Evolutionary conservation across 768 basidiomycete genomes (phyloP), one percentile per base, ranked within the genome.

Genomic region (Hirschioporus abietinus): DNA sequence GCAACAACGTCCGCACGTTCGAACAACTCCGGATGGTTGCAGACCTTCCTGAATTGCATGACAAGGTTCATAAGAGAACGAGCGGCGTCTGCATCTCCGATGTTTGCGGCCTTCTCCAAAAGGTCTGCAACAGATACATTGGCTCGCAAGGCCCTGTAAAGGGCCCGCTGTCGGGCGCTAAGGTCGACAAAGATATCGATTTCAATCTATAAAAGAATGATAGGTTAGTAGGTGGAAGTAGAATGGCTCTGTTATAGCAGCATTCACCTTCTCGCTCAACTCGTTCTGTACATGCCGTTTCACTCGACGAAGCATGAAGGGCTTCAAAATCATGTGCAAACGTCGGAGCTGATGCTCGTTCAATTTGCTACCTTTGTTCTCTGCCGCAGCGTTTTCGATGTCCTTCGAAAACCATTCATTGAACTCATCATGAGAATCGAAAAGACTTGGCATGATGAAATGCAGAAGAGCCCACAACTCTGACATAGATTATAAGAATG

Each of bases 341-440:
- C 97, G 88, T 63, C 95, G 87, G 59, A 99, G 80, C 75, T 99
- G 97, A 75, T 97, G 90, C 74, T 97, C 96, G 74, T 96, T 97
- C 70, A 99, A 82, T 74, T 89, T 92, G 76, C 90, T 88, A 6
- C 92, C 93, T 72, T 93, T 92, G 74, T 95, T 95, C 76, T 95
- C 95, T 4, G 87, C 87, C 5, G 60, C 60, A 20, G 93, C 94
- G 74, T 92, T 96, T 80, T 99, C 97, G 65, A 99, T 98, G 73
- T 98, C 97, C 77, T 98, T 97, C 12, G 96, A 97, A 76, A 99
- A 99, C 97, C 97, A 99, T 76, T 99, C 96, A 74, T 92, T 95
- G 82, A 99, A 99, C 78, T 99, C 97, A 73, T 99, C 96, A 73
- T 99, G 96, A 17, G 96, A 98, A 76, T 99, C 97, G 77, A 99